phyloP scores from a whole-genome alignment of 1,284 basidiomycete species.

The Peniophora sp. region DNA sequence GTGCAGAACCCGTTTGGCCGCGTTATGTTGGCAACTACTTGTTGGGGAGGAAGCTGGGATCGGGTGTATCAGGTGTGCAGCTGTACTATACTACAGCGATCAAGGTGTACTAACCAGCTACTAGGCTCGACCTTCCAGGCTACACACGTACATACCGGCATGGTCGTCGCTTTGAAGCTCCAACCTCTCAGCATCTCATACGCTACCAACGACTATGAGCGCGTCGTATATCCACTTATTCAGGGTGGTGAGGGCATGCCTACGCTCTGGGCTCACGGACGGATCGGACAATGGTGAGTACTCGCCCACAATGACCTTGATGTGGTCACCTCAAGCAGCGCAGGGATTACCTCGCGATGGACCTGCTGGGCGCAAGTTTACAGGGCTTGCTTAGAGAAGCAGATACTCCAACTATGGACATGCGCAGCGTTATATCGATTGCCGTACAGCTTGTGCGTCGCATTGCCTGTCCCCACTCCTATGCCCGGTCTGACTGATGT shows the following conservation, averaged over 20 bases:
- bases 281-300: no score
- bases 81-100: neutral
- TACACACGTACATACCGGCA: constrained; percentile 41
- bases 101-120: neutral
- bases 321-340: constrained; percentile 33
- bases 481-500: no score
- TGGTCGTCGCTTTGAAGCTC: constrained; percentile 63
- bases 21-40: constrained; percentile 23
- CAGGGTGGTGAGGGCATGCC: constrained; percentile 73
- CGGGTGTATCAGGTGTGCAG: constrained; percentile 27
- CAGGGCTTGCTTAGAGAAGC: constrained; percentile 51
- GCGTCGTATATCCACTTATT: constrained; percentile 56
- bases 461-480: neutral
- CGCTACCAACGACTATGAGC: constrained; percentile 66
- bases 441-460: constrained; percentile 64
- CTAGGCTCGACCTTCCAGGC: constrained; percentile 64
- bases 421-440: constrained; percentile 62
- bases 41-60: constrained; percentile 22
- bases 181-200: constrained; percentile 62
- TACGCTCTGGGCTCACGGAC: constrained; percentile 50
- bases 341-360: constrained; percentile 62
- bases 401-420: constrained; percentile 51
- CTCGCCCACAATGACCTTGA: constrained; percentile 21
- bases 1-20: constrained; percentile 7
- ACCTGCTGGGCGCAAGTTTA: constrained; percentile 60